Evolutionary conservation across 495 filamentous ascomycete genomes (phyloP).

Genomic region (Aspergillus taichungensis): DNA sequence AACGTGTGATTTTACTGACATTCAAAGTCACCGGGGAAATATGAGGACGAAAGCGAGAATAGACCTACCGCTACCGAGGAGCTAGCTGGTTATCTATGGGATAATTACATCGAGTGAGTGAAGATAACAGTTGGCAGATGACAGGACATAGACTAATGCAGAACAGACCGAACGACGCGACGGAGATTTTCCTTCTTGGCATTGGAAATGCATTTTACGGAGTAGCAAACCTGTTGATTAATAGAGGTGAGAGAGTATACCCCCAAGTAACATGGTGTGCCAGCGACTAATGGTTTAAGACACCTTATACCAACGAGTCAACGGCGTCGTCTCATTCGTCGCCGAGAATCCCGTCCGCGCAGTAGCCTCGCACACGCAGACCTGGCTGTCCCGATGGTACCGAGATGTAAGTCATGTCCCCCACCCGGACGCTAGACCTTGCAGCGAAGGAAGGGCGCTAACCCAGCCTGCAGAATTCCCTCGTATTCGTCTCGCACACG

Average conservation of each 20-base stretch:
- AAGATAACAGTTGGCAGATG: background rate
- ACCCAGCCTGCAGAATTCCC: conserved; percentile 41
- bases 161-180: conserved; percentile 49
- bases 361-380: conserved; percentile 54
- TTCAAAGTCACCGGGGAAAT: conserved; percentile 21
- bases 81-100: conserved; percentile 83
- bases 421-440: too few relatives aligned
- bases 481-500: conserved; percentile 60
- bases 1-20: conserved; percentile 23
- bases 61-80: conserved; percentile 53
- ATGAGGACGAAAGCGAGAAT: conserved; percentile 35
- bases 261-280: background rate
- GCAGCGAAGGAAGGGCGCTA: background rate
- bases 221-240: conserved; percentile 58
- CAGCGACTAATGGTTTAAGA: conserved; percentile 21
- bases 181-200: conserved; percentile 74
- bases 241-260: conserved; percentile 42
- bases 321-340: conserved; percentile 48
- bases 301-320: conserved; percentile 42
- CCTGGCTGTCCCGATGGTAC: conserved; percentile 62
- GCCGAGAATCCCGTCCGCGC: conserved; percentile 44
- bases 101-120: conserved; percentile 81
- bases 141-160: background rate
- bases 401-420: conserved; percentile 35
- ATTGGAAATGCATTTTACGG: conserved; percentile 69